A percentile compares a stretch with the other conserved stretches of the same genome.
Conservation (phyloP, 2,329 filamentous ascomycete genomes). For the Shiraia sp. region DNA sequence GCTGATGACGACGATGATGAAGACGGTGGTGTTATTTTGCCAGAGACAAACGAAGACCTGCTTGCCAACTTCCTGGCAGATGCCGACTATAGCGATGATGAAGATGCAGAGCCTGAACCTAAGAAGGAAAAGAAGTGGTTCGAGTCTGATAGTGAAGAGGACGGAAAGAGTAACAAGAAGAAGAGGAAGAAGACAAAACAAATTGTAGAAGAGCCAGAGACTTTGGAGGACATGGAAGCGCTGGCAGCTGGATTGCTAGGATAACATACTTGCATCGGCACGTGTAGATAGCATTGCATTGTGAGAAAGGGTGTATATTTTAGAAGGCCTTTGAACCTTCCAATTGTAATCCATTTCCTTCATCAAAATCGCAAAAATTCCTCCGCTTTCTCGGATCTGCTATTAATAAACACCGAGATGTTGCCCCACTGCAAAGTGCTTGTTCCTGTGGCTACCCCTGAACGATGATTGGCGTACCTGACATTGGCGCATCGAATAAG, state of each 20-base stretch:
- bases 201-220: constrained; percentile 72
- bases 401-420: not conserved
- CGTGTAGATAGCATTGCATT: no score
- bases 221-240: constrained; percentile 76
- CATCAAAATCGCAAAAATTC: no score
- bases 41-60: constrained; percentile 41
- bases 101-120: constrained; percentile 52
- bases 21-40: constrained; percentile 34
- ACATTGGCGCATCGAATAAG: constrained; percentile 3
- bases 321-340: no score
- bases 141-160: constrained; percentile 65
- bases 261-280: constrained; percentile 12
- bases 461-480: constrained; percentile 22
- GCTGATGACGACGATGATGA: constrained; percentile 27
- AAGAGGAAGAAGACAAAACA: constrained; percentile 57
- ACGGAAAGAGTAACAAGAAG: constrained; percentile 44
- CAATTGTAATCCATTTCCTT: no score
- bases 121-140: constrained; percentile 82
- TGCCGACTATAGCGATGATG: constrained; percentile 45
- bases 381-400: no score
- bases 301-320: no score
- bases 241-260: constrained; percentile 73
- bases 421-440: constrained; percentile 13
- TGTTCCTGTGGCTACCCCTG: constrained; percentile 5
- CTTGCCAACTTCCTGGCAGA: constrained; percentile 50